phyloP scores from a whole-genome alignment of 2,329 filamentous ascomycete genomes.

The Botryotinia convoluta region DNA sequence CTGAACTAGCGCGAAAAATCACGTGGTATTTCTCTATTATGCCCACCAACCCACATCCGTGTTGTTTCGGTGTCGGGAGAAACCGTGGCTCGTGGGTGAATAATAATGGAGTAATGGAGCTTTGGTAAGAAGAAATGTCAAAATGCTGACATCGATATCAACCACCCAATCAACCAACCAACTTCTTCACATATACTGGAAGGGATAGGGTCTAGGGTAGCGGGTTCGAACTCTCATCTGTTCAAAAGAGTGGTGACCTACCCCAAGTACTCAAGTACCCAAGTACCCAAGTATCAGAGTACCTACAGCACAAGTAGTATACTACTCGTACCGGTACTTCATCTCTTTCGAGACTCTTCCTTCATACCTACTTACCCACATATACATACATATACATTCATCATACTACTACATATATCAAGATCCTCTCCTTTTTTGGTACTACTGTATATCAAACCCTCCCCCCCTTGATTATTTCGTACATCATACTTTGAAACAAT shows the following conservation, averaged over 20 bases:
- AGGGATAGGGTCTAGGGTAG: neutral
- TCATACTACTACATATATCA: neutral
- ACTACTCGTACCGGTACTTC: neutral
- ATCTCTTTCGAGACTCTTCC: neutral
- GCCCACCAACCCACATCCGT: neutral
- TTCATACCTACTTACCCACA: neutral
- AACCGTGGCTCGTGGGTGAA: slow-evolving; percentile 6
- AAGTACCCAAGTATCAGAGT: neutral
- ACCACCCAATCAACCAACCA: neutral
- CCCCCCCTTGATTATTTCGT: neutral
- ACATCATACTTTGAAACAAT: slow-evolving; percentile 1
- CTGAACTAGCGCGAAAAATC: slow-evolving; percentile 17
- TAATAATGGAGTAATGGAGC: neutral
- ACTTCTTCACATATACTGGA: neutral
- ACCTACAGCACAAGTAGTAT: neutral
- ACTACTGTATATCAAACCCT: neutral
- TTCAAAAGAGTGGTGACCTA: neutral
- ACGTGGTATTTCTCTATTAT: neutral
- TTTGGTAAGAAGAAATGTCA: neutral
- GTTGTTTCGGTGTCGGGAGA: slow-evolving; percentile 16
- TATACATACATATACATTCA: neutral
- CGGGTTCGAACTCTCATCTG: neutral
- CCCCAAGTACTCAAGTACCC: neutral
- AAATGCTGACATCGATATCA: neutral
- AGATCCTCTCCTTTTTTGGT: neutral